These are phyloP conservation scores for Heterobasidion annosum DNA, from an alignment of 1,284 basidiomycete genomes.

Conservation along the genomic window DNA sequence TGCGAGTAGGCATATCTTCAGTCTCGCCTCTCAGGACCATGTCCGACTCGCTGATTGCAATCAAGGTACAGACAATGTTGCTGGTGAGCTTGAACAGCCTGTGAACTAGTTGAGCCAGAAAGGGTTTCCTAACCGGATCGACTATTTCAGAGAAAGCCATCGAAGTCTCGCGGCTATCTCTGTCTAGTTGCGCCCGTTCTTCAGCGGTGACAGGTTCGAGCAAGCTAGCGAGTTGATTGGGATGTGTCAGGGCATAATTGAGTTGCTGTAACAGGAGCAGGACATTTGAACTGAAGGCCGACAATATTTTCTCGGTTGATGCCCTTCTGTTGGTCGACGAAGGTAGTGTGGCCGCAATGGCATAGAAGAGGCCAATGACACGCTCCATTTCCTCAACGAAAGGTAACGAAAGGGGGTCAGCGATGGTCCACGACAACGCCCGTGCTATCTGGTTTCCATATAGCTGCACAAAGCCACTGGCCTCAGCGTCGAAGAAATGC, in stretches of 20 bases:
- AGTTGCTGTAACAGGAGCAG: conserved; percentile 78
- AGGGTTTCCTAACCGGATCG: conserved; percentile 57
- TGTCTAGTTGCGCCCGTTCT: conserved; percentile 63
- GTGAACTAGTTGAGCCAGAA: conserved; percentile 62
- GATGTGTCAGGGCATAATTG: conserved; percentile 86
- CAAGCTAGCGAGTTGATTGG: conserved; percentile 75
- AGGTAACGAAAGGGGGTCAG: conserved; percentile 62
- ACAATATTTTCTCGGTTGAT: conserved; percentile 51
- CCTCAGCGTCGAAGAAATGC: conserved; percentile 82
- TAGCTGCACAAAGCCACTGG: conserved; percentile 79
- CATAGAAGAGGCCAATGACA: conserved; percentile 66
- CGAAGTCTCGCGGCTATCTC: conserved; percentile 28
- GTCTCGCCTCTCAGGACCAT: conserved; percentile 54
- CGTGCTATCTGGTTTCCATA: conserved; percentile 75
- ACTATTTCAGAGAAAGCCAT: conserved; percentile 33
- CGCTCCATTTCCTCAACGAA: conserved; percentile 78
- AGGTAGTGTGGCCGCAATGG: conserved; percentile 50
- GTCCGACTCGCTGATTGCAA: conserved; percentile 65
- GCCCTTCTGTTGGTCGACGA: conserved; percentile 25
- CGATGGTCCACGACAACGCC: conserved; percentile 73
- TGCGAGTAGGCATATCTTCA: conserved; percentile 62
- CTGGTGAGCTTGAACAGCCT: conserved; percentile 61
- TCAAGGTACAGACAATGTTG: conserved; percentile 61
- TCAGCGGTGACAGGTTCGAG: conserved; percentile 75
- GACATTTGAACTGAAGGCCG: conserved; percentile 56